Evolutionary conservation across 768 basidiomycete species (phyloP), one percentile per base, ranked within the genome.

Genomic region (Calocybe cyanea): DNA sequence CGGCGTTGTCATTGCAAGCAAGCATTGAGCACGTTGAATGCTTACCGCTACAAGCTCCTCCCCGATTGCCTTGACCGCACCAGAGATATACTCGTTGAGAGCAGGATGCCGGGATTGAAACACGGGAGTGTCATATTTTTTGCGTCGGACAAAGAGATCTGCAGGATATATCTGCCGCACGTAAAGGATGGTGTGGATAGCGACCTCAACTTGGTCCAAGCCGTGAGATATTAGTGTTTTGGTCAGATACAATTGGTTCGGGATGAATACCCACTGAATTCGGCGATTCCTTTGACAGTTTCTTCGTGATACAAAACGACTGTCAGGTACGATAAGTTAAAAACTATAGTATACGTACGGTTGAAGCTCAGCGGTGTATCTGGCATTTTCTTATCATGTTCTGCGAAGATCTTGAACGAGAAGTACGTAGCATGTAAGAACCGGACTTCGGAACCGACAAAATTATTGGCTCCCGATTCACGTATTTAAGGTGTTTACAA

Each of bases 61-160:
- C 15, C 76, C 73, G 21, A 93, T 64, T n/a, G 89, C 85, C 57
- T 85, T 85, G 46, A 92, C 74, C 2, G 90, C 86, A 15, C 87
- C 87, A n/a, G 89, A 80, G 45, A 98, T 85, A 61, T 96, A 98
- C 36, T 86, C 82, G 52, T 89, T 87, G 42, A 98, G 71, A 33
- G 79, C 78, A 2, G 93, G 92, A 61, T 94, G 90, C n/a, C 93
- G 81, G 3, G 90, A 92, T 66, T 96, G 92, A 60, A 83, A 97
- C 8, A 95, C 91, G 0, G 91, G 87, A 0, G 86, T 86, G 49
- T 91, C 83, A 63, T 93, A 96, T 62, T 92, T 93, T 68, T 87
- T 87, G 46, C 89, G 76, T 33, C 92, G 77, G 31, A 87, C 75
- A 61, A 98, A 98, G 15, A 96, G 73, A 45, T 89, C 88, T 34